phyloP scores from a whole-genome alignment of 2,329 filamentous ascomycete species.

The Calonectria hongkongensis region DNA sequence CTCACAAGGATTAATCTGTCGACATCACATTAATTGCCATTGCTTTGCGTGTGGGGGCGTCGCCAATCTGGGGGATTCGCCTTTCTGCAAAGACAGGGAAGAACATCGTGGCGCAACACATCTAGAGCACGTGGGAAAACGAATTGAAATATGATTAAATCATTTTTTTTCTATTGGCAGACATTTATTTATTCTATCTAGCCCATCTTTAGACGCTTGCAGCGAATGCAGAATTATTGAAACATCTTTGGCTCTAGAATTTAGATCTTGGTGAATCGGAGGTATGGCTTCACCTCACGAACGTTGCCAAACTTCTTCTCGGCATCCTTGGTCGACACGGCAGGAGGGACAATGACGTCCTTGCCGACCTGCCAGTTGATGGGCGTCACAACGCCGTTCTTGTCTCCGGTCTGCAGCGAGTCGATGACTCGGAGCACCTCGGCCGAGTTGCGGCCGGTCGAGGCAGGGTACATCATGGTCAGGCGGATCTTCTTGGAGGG shows the following conservation, averaged over 20 bases:
- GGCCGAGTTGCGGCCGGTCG: conserved; percentile 87
- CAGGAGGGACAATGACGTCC: conserved; percentile 93
- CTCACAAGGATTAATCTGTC: too few relatives aligned
- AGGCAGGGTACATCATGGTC: conserved; percentile 94
- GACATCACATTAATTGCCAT: too few relatives aligned
- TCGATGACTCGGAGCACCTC: conserved; percentile 88
- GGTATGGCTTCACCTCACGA: conserved; percentile 81
- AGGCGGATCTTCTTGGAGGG: conserved; percentile 94
- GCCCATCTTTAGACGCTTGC: too few relatives aligned
- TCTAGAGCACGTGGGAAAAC: too few relatives aligned
- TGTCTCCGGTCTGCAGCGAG: conserved; percentile 88
- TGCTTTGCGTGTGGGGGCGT: too few relatives aligned
- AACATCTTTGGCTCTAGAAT: not conserved
- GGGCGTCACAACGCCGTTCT: conserved; percentile 90
- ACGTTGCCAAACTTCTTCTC: conserved; percentile 90
- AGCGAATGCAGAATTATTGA: too few relatives aligned
- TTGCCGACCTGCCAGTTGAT: conserved; percentile 93
- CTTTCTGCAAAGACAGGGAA: too few relatives aligned
- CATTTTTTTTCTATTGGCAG: not conserved
- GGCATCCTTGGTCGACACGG: conserved; percentile 88
- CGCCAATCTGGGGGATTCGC: too few relatives aligned
- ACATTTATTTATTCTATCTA: not conserved
- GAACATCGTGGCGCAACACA: too few relatives aligned
- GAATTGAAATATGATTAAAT: too few relatives aligned
- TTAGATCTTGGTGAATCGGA: conserved; percentile 76